phyloP scores from a whole-genome alignment of 2,329 filamentous ascomycete species.

The Achaetomium macrosporum region DNA sequence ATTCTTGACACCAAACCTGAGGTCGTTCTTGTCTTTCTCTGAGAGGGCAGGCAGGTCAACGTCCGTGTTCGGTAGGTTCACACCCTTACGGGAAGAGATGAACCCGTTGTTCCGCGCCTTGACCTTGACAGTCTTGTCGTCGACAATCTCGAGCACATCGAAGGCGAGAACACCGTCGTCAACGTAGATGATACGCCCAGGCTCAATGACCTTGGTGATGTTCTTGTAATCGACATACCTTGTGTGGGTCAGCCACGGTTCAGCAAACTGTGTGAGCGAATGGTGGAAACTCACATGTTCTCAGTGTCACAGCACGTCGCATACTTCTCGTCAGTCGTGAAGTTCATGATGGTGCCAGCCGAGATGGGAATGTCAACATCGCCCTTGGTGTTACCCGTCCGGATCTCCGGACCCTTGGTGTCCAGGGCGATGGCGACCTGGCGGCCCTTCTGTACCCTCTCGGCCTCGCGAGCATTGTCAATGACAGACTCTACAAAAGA shows the following conservation, averaged over 20 bases:
- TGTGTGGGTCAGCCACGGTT: conserved; percentile 11
- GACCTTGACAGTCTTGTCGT: conserved; percentile 83
- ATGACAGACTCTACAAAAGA: conserved; percentile 74
- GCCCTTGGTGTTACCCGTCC: conserved; percentile 64
- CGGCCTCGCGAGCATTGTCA: conserved; percentile 86
- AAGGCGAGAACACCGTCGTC: conserved; percentile 98
- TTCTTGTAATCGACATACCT: conserved; percentile 99
- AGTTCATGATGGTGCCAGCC: conserved; percentile 80
- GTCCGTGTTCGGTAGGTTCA: conserved; percentile 98
- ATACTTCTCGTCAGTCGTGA: conserved; percentile 95
- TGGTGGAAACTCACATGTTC: conserved; percentile 69
- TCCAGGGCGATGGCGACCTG: conserved; percentile 92
- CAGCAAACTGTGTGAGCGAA: not conserved
- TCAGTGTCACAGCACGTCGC: conserved; percentile 75
- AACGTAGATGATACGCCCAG: conserved; percentile 92
- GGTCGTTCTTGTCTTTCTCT: conserved; percentile 94
- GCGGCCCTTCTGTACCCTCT: conserved; percentile 69
- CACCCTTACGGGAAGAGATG: conserved; percentile 98
- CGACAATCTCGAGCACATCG: conserved; percentile 79
- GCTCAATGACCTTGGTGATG: conserved; percentile 95
- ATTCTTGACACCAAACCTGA: conserved; percentile 96
- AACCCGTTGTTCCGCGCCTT: conserved; percentile 93
- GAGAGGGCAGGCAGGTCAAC: conserved; percentile 96
- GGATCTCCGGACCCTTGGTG: conserved; percentile 60
- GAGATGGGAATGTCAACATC: conserved; percentile 75